These are phyloP conservation scores for Moniliella sp. DNA, from an alignment of 1,284 basidiomycete genomes.

Conservation along the genomic window DNA sequence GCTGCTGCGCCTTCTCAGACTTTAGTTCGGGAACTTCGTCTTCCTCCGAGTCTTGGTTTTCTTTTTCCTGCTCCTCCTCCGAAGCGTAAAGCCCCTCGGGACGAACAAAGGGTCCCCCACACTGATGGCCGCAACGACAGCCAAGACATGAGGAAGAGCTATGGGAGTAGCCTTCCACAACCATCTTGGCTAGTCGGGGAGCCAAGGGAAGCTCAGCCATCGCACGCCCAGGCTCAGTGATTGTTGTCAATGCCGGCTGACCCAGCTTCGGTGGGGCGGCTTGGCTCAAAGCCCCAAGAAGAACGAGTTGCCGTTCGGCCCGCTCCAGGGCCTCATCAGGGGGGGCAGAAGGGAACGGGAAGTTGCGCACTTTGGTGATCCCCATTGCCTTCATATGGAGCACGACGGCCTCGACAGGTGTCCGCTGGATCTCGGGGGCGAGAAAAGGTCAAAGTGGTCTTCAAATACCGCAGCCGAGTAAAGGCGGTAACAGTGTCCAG, in stretches of 20 bases:
- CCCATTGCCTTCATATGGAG: constrained; percentile 99
- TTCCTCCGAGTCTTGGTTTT: constrained; percentile 37
- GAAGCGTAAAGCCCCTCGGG: constrained; percentile 52
- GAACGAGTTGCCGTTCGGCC: constrained; percentile 58
- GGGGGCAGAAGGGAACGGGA: constrained; percentile 92
- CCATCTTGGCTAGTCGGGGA: constrained; percentile 79
- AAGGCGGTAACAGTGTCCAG: constrained; percentile 56
- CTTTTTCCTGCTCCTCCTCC: constrained; percentile 46
- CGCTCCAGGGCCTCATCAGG: constrained; percentile 55
- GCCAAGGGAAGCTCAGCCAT: constrained; percentile 86
- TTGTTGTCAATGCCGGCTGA: constrained; percentile 62
- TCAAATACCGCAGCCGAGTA: constrained; percentile 62
- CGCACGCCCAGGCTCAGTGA: constrained; percentile 66
- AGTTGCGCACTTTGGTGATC: constrained; percentile 83
- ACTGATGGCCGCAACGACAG: constrained; percentile 79
- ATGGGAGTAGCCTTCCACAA: constrained; percentile 74
- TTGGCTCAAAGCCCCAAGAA: constrained; percentile 50
- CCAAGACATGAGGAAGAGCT: constrained; percentile 67
- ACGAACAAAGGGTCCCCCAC: constrained; percentile 83
- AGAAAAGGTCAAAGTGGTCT: constrained; percentile 68
- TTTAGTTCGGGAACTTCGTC: constrained; percentile 37
- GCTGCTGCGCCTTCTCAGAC: constrained; percentile 43
- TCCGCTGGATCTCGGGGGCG: constrained; percentile 80
- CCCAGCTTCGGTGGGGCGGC: constrained; percentile 15
- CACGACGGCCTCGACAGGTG: constrained; percentile 88